phyloP scores from a whole-genome alignment of 2,329 filamentous ascomycete genomes.

The Calonectria henricotiae region DNA sequence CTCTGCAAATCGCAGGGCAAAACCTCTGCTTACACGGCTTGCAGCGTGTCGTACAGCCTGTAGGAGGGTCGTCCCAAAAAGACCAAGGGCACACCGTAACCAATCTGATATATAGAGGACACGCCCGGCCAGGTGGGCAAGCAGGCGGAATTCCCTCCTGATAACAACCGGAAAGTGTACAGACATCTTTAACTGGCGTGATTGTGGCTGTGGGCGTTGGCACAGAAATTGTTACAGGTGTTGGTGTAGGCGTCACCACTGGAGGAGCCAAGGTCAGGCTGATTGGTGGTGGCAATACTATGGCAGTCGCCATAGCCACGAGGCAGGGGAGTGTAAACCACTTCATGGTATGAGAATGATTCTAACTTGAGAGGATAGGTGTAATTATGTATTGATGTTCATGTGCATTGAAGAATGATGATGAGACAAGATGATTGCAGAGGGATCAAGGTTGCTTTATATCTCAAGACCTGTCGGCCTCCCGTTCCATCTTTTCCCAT shows the following conservation, averaged over 20 bases:
- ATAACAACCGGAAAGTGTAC: neutral
- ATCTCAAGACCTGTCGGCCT: neutral
- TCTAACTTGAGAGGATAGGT: neutral
- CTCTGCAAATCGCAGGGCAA: slow-evolving; percentile 2
- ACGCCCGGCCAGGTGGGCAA: neutral
- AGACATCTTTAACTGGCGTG: neutral
- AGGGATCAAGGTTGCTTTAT: neutral
- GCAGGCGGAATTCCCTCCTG: neutral
- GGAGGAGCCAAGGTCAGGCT: neutral
- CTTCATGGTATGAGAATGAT: neutral
- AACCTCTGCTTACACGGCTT: neutral
- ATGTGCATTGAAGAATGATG: neutral
- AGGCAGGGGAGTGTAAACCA: neutral
- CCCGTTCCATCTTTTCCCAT: neutral
- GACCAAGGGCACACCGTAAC: neutral
- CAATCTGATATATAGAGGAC: neutral
- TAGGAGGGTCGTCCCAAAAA: neutral
- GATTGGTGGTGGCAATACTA: neutral
- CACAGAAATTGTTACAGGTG: neutral
- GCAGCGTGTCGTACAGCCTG: neutral
- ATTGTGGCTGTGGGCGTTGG: neutral
- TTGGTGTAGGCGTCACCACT: neutral
- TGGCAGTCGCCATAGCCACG: neutral
- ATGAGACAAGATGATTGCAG: neutral
- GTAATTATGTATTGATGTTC: neutral